Conservation (phyloP, 805 yeast genomes). For the Blastobotrys mokoenaii region DNA sequence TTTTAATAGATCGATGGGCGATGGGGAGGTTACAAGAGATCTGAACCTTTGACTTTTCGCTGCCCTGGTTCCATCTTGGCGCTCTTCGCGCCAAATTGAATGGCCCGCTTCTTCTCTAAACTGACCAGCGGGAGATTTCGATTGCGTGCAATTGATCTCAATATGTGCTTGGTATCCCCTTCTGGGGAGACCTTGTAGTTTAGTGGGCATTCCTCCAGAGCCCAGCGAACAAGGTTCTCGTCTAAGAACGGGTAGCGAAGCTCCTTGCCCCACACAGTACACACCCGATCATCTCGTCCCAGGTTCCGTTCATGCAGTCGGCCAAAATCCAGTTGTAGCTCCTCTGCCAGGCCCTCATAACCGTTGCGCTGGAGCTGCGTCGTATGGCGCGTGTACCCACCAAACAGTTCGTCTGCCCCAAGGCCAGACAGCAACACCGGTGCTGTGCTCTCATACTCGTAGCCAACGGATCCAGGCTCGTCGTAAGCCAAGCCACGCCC, state of each 20-base stretch:
- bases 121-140: slow-evolving; percentile 45
- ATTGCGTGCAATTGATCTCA: slow-evolving; percentile 52
- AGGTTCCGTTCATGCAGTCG: slow-evolving; percentile 73
- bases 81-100: slow-evolving; percentile 92
- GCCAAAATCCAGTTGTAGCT: slow-evolving; percentile 61
- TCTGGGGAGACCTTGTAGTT: slow-evolving; percentile 28
- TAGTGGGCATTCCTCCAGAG: slow-evolving; percentile 25
- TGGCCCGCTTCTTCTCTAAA: slow-evolving; percentile 82
- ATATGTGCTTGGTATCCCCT: slow-evolving; percentile 39
- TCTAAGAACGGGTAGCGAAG: slow-evolving; percentile 82
- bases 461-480: slow-evolving; percentile 8
- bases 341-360: slow-evolving; percentile 41
- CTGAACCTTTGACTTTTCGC: slow-evolving; percentile 58
- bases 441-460: slow-evolving; percentile 33
- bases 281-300: slow-evolving; percentile 87
- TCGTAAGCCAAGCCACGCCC: slow-evolving; percentile 34
- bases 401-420: slow-evolving; percentile 96
- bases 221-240: slow-evolving; percentile 41
- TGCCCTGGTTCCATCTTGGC: slow-evolving; percentile 86
- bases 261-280: slow-evolving; percentile 82
- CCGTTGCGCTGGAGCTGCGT: slow-evolving; percentile 28
- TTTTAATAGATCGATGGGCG: no score
- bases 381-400: slow-evolving; percentile 86
- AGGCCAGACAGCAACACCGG: slow-evolving; percentile 81
- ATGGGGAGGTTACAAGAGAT: not conserved